Conservation (phyloP, 768 basidiomycete genomes). For the Calocera viscosa region DNA sequence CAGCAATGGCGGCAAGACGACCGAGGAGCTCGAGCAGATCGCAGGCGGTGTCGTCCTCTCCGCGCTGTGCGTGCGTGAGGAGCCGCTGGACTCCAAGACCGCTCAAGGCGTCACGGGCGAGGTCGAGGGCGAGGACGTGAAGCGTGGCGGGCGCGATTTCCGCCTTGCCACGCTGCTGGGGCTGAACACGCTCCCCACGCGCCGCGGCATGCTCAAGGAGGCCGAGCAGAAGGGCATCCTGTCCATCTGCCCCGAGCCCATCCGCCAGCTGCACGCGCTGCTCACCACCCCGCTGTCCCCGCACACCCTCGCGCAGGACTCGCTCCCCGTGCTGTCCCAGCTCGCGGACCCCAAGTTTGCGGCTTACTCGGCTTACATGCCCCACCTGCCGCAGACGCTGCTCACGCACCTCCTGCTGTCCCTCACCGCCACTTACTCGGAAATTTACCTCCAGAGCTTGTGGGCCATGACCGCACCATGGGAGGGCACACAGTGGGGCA, state of each 20-base stretch:
- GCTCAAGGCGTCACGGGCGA: constrained; percentile 13
- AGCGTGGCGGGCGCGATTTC: constrained; percentile 53
- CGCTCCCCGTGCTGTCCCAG: constrained; percentile 61
- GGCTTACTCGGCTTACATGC: constrained; percentile 67
- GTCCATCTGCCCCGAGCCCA: constrained; percentile 55
- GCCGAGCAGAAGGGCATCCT: constrained; percentile 65
- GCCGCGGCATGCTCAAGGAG: constrained; percentile 73
- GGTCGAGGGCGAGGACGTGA: constrained; percentile 33
- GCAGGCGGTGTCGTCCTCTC: constrained; percentile 87
- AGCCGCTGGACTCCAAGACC: constrained; percentile 16
- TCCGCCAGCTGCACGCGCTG: constrained; percentile 72
- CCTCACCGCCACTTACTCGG: constrained; percentile 73
- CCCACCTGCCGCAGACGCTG: constrained; percentile 81
- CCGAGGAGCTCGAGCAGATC: constrained; percentile 67
- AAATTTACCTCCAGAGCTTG: constrained; percentile 19
- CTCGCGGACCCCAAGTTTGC: constrained; percentile 37
- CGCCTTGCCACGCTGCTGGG: constrained; percentile 77
- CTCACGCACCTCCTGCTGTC: constrained; percentile 83
- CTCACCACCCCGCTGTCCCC: constrained; percentile 93
- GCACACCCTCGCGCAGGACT: constrained; percentile 62
- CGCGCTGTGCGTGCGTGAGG: constrained; percentile 67
- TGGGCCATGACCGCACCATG: neutral
- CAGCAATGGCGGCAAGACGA: constrained; percentile 52
- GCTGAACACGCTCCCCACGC: constrained; percentile 68
- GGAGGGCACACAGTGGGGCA: constrained; percentile 6